Conservation (phyloP, 305 asterid genomes). For the Solanum hybrid region DNA sequence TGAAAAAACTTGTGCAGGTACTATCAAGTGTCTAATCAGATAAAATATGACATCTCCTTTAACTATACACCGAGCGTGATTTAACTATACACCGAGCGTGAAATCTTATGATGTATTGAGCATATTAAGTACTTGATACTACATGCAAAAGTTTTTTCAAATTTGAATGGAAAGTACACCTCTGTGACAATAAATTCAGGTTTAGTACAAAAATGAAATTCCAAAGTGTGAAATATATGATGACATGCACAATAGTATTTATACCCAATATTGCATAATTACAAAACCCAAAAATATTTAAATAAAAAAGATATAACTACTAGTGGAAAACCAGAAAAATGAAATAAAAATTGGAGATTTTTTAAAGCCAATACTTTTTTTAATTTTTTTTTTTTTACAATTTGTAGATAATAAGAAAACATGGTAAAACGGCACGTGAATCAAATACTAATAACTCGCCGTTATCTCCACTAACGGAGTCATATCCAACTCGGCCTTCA, state of each 20-base stretch:
- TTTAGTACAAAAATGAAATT: not conserved
- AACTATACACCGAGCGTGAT: not conserved
- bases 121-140: not conserved
- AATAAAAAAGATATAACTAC: not conserved
- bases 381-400: slow-evolving; percentile 30
- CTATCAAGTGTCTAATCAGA: not conserved
- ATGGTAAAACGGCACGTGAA: slow-evolving; percentile 78
- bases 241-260: not conserved
- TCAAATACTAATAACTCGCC: slow-evolving; percentile 72
- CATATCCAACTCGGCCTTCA: slow-evolving; percentile 42
- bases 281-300: slow-evolving; percentile 21
- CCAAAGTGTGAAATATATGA: not conserved
- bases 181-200: not conserved
- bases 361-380: slow-evolving; percentile 5
- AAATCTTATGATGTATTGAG: not conserved
- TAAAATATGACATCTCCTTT: not conserved
- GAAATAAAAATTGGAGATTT: not conserved
- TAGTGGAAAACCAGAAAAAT: not conserved
- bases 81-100: not conserved
- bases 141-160: not conserved
- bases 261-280: slow-evolving; percentile 30
- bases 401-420: slow-evolving; percentile 75
- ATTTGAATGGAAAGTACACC: not conserved
- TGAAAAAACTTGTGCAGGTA: not conserved
- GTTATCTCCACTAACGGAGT: slow-evolving; percentile 58